Conservation (phyloP, 345 rosid species). For the Balakata baccata region DNA sequence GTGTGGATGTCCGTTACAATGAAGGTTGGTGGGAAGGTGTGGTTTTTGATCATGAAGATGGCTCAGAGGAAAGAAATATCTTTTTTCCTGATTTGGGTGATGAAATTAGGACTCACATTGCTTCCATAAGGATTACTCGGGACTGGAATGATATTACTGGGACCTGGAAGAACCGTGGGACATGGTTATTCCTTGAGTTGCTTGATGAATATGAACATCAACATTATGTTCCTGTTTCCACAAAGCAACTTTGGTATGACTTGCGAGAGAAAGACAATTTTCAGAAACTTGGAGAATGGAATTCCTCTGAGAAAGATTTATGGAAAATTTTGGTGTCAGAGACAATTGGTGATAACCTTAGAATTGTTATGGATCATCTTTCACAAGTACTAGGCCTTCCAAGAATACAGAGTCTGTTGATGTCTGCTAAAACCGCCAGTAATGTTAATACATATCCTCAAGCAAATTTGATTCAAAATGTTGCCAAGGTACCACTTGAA, state of each 20-base stretch:
- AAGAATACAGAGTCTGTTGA: constrained; percentile 6
- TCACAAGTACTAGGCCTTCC: constrained; percentile 20
- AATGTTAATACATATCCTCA: constrained; percentile 11
- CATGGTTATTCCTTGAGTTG: constrained; percentile 65
- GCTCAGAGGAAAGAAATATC: constrained; percentile 44
- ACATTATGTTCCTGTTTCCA: constrained; percentile 48
- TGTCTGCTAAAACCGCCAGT: constrained; percentile 16
- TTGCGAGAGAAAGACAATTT: constrained; percentile 46
- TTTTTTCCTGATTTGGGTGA: constrained; percentile 90
- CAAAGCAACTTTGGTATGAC: constrained; percentile 77
- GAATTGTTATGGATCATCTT: constrained; percentile 29
- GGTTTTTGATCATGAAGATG: constrained; percentile 51
- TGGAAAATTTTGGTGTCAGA: constrained; percentile 48
- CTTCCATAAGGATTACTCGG: constrained; percentile 52
- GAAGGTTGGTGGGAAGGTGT: constrained; percentile 97
- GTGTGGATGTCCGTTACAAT: constrained; percentile 52
- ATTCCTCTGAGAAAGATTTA: constrained; percentile 33
- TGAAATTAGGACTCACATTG: constrained; percentile 39
- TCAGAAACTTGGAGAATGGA: constrained; percentile 51
- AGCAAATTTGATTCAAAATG: constrained; percentile 10
- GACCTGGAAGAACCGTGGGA: constrained; percentile 62
- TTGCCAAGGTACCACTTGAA: constrained; percentile 4
- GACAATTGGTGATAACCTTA: constrained; percentile 47
- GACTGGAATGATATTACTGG: constrained; percentile 59
- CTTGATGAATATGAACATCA: constrained; percentile 40